Base-by-base conservation (phyloP, 164 flowering plant genomes). In the Sedum album region DNA sequence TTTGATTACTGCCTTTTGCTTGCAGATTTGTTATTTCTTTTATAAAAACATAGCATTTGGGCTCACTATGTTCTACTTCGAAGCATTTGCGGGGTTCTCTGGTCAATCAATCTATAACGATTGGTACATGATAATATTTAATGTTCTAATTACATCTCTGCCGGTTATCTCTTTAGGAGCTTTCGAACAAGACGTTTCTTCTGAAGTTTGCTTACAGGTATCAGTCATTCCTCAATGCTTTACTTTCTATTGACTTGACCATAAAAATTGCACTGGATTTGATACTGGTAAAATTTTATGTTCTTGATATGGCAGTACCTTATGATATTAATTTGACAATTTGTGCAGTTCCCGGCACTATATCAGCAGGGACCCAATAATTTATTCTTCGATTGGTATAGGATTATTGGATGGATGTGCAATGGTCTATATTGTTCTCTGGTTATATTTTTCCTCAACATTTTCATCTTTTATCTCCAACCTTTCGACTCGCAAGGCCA, bases 21-120 rank as follows among this genome's bases (percentile, higher is more conserved):
- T 15, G 48, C 48, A 44, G 48, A 44, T 44, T 44, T 44, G 48
- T 4, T 44, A 44, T 44, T 44, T 44, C 88, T 88, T 94, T 83
- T 94, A 94, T 87, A 94, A 94, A 80, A 94, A 94, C 68, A 90
- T 94, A 66, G 90, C 97, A 44, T 94, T 94, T 77, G 97, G 97
- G 14, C 93, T 94, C 74, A 94, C 99, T 64, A 83, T 91, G 67
- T 91, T 94, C 83, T 91, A 90, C 81, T 94, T 91, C 25, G 97
- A 91, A 85, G 96, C 96, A 20, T 88, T 76, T 72, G 79, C 99
- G 31, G 86, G 88, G 60, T 94, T 94, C 65, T 94, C 99, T 68
- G 99, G 99, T 72, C 99, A 94, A 69, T 85, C 97, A 26, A 81
- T 90, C 10, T 94, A 94, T 70, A 87, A 44, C 17, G 48, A 44